Conservation (phyloP, 805 yeast genomes). For the Saturnispora saitoi region DNA sequence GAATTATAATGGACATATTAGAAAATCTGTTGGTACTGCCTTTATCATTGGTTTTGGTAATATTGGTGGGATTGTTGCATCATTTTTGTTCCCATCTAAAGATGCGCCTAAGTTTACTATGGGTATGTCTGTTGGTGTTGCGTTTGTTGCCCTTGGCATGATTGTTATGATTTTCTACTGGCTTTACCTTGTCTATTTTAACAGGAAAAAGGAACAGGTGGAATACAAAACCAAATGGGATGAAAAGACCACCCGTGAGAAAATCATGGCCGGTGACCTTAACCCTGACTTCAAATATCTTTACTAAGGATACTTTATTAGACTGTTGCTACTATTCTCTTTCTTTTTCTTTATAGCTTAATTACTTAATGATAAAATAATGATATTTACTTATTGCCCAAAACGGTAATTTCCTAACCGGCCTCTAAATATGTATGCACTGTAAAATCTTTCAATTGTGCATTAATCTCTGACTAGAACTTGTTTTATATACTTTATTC, state of each 20-base stretch:
- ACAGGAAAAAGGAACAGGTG: conserved; percentile 29
- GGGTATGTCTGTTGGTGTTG: conserved; percentile 46
- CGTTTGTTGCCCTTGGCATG: conserved; percentile 37
- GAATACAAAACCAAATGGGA: conserved; percentile 26
- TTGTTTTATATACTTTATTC: not conserved
- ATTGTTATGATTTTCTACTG: conserved; percentile 28
- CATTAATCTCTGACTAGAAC: too few relatives aligned
- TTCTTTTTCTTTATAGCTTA: not conserved
- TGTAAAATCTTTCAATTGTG: not conserved
- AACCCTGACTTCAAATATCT: conserved; percentile 41
- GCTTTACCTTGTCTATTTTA: conserved; percentile 25
- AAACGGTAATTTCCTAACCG: not conserved
- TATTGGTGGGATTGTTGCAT: conserved; percentile 62
- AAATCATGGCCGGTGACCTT: conserved; percentile 28
- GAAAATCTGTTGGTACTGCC: conserved; percentile 43
- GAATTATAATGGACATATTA: conserved; percentile 54
- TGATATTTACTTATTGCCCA: not conserved
- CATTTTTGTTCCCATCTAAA: conserved; percentile 43
- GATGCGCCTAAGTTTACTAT: conserved; percentile 54
- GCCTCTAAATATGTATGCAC: not conserved
- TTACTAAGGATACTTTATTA: conserved; percentile 24
- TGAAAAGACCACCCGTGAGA: conserved; percentile 20
- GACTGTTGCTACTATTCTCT: not conserved
- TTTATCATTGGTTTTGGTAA: conserved; percentile 64
- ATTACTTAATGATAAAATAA: not conserved